Evolutionary conservation across 2,329 filamentous ascomycete genomes (phyloP).

Genomic region (Ascomycota sp.): DNA sequence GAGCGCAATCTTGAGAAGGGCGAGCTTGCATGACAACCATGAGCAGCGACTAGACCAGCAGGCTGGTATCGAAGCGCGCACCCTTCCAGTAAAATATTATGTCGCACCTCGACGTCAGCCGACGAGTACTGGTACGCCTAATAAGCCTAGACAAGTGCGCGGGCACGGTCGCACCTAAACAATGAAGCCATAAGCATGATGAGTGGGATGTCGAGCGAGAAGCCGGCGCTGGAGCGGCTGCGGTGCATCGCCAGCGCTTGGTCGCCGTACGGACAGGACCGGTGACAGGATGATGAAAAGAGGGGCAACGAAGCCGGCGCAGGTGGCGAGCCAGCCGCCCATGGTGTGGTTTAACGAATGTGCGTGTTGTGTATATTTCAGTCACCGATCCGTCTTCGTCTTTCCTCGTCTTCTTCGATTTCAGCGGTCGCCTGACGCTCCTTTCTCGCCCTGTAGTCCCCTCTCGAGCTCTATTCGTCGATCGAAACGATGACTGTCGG

Average conservation of each 20-base stretch:
- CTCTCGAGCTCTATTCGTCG: no score
- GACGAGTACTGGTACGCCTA: no score
- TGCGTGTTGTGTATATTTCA: no score
- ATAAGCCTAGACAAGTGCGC: no score
- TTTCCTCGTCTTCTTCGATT: no score
- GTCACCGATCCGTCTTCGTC: background rate
- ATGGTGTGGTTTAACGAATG: no score
- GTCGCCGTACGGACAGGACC: constrained; percentile 43
- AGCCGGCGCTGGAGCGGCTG: constrained; percentile 42
- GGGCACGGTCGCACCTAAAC: constrained; percentile 28
- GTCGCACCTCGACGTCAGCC: constrained; percentile 6
- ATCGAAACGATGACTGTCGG: no score
- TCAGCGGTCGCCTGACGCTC: no score
- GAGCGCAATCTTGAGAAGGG: constrained; percentile 46
- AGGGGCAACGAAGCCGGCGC: constrained; percentile 38
- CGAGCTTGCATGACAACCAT: constrained; percentile 43
- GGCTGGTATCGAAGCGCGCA: constrained; percentile 39
- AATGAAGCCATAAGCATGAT: constrained; percentile 54
- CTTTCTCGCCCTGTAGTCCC: no score
- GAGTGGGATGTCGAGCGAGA: constrained; percentile 50
- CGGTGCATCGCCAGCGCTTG: constrained; percentile 45
- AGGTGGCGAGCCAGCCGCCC: constrained; percentile 19
- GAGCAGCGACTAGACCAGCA: constrained; percentile 43
- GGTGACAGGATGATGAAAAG: constrained; percentile 44
- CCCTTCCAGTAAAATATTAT: constrained; percentile 54